Base-by-base conservation (phyloP, 345 rosid species). In the Boechera stricta region DNA sequence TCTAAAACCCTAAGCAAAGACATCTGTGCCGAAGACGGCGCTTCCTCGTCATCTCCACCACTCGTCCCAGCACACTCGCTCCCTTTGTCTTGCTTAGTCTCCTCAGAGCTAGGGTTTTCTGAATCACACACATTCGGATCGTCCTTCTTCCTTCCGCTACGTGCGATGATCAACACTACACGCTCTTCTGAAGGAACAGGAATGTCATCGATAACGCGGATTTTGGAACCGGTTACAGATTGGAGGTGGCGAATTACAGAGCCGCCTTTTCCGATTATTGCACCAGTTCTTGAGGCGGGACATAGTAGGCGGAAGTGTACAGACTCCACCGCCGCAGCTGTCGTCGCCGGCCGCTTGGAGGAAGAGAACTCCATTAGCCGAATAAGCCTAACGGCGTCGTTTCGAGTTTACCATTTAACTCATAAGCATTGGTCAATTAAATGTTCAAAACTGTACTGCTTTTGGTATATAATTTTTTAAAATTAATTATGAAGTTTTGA, bases 1-100 rank as follows among this genome's bases (percentile, higher is more conserved):
- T 91, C 97, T 35, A 87, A 89, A 48, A 87, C 91, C 85, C 87
- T 83, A 57, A 84, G 72, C 16, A 89, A 71, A 67, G 87, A 88
- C 75, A 79, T 84, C 67, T 85, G 87, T 16, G 79, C 88, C 28
- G 88, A 78, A 11, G 88, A 80, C 64, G 72, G 72, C 54, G 81
- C 86, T 13, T 63, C 85, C 39, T 47, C 81, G 24, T 58, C 84
- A 7, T 51, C 55, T 13, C 64, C 12, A 12, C 60, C 24, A 15
- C 67, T 63, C 36, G 67, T 63, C 36, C 52, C 68, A 0, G 68
- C 78, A 36, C 55, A 47, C 47, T 73, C 82, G 21, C 42, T 66
- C 0, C 54, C 60, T 48, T 77, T 18, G 24, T 81, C 79, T 26
- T 63, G 72, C 64, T 74, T 82, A 7, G 32, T 1, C 36, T 76